phyloP scores from a whole-genome alignment of 2,329 filamentous ascomycete genomes.

The Scolecobasidium constrictum region DNA sequence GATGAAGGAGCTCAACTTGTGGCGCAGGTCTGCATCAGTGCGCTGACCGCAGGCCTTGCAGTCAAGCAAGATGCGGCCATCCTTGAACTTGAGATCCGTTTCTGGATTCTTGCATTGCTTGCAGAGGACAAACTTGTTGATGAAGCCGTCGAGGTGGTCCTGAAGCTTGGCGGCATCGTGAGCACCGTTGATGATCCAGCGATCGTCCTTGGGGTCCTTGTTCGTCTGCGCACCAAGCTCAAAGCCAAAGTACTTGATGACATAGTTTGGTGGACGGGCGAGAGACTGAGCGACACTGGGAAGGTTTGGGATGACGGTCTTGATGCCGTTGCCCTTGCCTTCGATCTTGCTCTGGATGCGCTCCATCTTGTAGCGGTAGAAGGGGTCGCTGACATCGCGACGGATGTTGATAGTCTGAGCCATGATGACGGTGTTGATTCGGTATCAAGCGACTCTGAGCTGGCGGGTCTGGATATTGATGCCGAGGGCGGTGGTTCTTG shows the following conservation, averaged over 20 bases:
- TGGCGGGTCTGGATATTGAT: neutral
- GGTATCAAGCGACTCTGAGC: neutral
- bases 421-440: constrained; percentile 58
- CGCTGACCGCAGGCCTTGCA: constrained; percentile 98
- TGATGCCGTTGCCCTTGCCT: constrained; percentile 99
- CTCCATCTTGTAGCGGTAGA: constrained; percentile 99
- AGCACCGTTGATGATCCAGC: constrained; percentile 99
- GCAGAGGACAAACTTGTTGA: constrained; percentile 97
- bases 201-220: constrained; percentile 91
- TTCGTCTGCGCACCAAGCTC: constrained; percentile 98
- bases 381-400: constrained; percentile 86
- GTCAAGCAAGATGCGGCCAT: constrained; percentile 82
- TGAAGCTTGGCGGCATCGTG: constrained; percentile 93
- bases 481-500: too few species aligned
- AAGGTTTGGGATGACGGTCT: constrained; percentile 94
- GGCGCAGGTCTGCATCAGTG: constrained; percentile 78
- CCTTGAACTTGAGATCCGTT: constrained; percentile 92
- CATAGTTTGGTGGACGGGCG: constrained; percentile 81
- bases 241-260: constrained; percentile 99
- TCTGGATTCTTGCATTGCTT: constrained; percentile 99
- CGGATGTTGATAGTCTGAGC: constrained; percentile 92
- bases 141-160: constrained; percentile 97
- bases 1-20: constrained; percentile 96
- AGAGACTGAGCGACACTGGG: constrained; percentile 87
- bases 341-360: constrained; percentile 97